Evolutionary conservation across 495 filamentous ascomycete species (phyloP).

Genomic region (Neurospora intermedia): DNA sequence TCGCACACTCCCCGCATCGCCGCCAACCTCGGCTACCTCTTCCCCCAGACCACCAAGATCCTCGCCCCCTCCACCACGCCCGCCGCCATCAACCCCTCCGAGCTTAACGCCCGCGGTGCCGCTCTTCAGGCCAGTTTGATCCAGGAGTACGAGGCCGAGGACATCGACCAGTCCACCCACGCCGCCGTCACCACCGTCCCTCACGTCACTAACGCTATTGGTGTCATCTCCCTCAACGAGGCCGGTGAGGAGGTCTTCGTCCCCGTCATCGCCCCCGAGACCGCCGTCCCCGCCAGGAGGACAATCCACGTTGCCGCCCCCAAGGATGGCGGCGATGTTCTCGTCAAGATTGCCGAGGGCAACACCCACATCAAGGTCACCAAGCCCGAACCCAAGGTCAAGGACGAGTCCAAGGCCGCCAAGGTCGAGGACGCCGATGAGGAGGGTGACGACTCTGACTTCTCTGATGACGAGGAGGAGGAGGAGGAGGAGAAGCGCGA

Average conservation of each 20-base stretch:
- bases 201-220: slow-evolving; percentile 79
- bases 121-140: slow-evolving; percentile 92
- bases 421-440: slow-evolving; percentile 37
- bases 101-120: slow-evolving; percentile 79
- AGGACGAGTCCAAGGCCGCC: slow-evolving; percentile 33
- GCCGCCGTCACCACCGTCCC: slow-evolving; percentile 88
- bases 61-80: slow-evolving; percentile 69
- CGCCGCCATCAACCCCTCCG: slow-evolving; percentile 83
- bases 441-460: slow-evolving; percentile 46
- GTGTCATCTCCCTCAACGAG: slow-evolving; percentile 64
- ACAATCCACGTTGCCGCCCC: slow-evolving; percentile 64
- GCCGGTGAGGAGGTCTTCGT: slow-evolving; percentile 55
- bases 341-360: slow-evolving; percentile 81
- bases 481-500: slow-evolving; percentile 78
- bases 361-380: slow-evolving; percentile 79
- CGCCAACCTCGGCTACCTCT: slow-evolving; percentile 58
- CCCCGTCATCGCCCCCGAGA: slow-evolving; percentile 70
- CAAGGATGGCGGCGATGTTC: slow-evolving; percentile 70
- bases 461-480: slow-evolving; percentile 63
- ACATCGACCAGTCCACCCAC: slow-evolving; percentile 93
- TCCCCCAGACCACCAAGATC: slow-evolving; percentile 68
- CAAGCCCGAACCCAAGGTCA: slow-evolving; percentile 67
- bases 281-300: slow-evolving; percentile 79
- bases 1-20: slow-evolving; percentile 93
- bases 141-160: slow-evolving; percentile 80